Evolutionary conservation across 2,329 filamentous ascomycete species (phyloP), one percentile per base, ranked within the genome.

Genomic region (Xylaria digitata): DNA sequence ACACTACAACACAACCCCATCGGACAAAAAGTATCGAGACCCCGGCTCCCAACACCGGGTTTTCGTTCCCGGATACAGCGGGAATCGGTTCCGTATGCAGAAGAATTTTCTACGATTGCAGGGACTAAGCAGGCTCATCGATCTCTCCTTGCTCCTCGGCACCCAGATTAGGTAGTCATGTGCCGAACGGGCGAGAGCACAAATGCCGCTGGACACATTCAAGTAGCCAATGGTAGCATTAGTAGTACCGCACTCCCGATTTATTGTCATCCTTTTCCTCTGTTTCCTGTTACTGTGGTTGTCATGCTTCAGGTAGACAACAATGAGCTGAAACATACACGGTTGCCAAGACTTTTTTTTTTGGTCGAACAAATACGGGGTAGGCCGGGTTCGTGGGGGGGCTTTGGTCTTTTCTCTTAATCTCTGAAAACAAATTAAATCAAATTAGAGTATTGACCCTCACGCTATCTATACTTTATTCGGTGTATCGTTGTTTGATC

Each of bases 1-100:
- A 23, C 6, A 43, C 37, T 9, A 43, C 21, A 30, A 55, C 34
- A 43, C 21, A 30, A 55, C 34, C 59, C 60, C 63, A 55, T 34
- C 23, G 34, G 46, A 34, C 45, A 63, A 50, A 43, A 42, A 48
- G 37, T 15, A 53, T 56, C 26, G 37, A 58, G 32, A 69, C 60
- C 64, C 67, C 57, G 56, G 63, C 57, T 48, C 63, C 59, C 56
- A 61, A 54, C 55, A 61, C 61, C 64, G 67, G 60, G 61, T 49
- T 69, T 62, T 61, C 37, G 56, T 61, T 26, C 46, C 64, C 65
- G 67, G 57, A 54, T 56, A 59, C 37, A 37, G 57, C 67, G 64
- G 67, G 53, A 67, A 64, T 67, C 64, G 64, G 60, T 64, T 67
- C 64, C 64, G 61, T 67, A 64, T 67, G 67, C 67, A 69, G 26